Conservation (phyloP, 805 yeast species). For the Diddensiella santjacobensis region DNA sequence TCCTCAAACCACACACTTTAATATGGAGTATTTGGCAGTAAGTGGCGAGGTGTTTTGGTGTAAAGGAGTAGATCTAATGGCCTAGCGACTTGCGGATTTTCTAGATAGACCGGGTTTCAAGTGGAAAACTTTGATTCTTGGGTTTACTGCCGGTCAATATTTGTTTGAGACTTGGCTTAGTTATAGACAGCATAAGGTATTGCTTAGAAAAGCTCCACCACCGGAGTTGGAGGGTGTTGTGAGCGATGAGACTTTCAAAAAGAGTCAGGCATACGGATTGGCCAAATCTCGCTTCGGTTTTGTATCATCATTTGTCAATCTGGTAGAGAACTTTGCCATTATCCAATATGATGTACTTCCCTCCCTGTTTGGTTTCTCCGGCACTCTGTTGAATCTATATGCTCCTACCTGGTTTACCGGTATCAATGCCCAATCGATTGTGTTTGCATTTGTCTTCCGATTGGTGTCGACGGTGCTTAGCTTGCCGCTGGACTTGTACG, state of each 20-base stretch:
- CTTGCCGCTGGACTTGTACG: constrained; percentile 70
- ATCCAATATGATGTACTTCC: constrained; percentile 65
- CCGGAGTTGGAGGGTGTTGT: constrained; percentile 62
- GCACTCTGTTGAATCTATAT: constrained; percentile 31
- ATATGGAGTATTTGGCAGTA: neutral
- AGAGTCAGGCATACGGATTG: constrained; percentile 72
- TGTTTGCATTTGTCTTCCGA: constrained; percentile 53
- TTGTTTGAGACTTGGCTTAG: constrained; percentile 70
- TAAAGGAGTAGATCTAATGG: too few species aligned
- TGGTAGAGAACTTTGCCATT: constrained; percentile 54
- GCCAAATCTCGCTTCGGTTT: constrained; percentile 73
- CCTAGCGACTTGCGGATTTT: constrained; percentile 40
- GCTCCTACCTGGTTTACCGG: constrained; percentile 43
- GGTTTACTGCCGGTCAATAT: constrained; percentile 71
- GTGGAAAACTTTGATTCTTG: constrained; percentile 75
- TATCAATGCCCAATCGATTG: constrained; percentile 60
- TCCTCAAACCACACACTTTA: neutral
- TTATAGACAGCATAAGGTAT: constrained; percentile 70
- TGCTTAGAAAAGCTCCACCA: constrained; percentile 60
- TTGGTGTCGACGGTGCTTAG: constrained; percentile 49
- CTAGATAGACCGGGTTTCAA: constrained; percentile 67
- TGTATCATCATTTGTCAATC: constrained; percentile 47
- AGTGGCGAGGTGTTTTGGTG: too few species aligned
- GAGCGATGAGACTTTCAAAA: constrained; percentile 65
- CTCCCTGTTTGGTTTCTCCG: constrained; percentile 51